Conservation (phyloP, 305 asterid genomes). For the Solanum aculeatissimum region DNA sequence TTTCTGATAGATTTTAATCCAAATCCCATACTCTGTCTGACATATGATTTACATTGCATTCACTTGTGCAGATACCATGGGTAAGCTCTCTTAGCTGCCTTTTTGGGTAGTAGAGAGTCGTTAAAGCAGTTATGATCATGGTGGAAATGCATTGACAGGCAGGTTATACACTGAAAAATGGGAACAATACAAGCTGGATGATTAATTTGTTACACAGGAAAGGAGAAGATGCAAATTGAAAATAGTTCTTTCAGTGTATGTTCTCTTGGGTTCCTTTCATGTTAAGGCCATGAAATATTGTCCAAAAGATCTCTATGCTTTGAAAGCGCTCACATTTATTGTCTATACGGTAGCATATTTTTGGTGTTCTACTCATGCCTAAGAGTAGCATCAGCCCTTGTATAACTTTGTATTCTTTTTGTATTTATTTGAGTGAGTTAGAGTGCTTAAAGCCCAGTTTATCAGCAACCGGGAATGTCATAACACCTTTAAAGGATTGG, state of each 20-base stretch:
- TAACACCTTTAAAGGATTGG: background rate
- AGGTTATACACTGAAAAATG: conserved; percentile 40
- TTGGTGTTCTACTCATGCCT: background rate
- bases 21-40: background rate
- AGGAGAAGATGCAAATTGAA: conserved; percentile 10
- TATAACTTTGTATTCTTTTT: background rate
- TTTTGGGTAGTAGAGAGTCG: background rate
- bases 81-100: background rate
- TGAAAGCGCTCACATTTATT: background rate
- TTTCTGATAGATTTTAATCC: background rate
- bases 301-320: background rate
- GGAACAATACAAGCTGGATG: conserved; percentile 24
- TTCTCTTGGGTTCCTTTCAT: conserved; percentile 17
- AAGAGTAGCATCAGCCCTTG: background rate
- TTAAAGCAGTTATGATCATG: background rate
- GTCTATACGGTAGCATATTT: background rate
- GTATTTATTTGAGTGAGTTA: background rate
- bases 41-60: background rate
- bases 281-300: background rate
- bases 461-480: background rate
- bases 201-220: conserved; percentile 29
- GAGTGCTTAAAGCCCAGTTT: background rate
- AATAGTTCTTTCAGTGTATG: conserved; percentile 21
- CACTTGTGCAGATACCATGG: background rate
- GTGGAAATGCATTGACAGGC: conserved; percentile 14